These are phyloP conservation scores for Alternaria conjuncta DNA, from an alignment of 2,329 filamentous ascomycete genomes.

Conservation along the genomic window DNA sequence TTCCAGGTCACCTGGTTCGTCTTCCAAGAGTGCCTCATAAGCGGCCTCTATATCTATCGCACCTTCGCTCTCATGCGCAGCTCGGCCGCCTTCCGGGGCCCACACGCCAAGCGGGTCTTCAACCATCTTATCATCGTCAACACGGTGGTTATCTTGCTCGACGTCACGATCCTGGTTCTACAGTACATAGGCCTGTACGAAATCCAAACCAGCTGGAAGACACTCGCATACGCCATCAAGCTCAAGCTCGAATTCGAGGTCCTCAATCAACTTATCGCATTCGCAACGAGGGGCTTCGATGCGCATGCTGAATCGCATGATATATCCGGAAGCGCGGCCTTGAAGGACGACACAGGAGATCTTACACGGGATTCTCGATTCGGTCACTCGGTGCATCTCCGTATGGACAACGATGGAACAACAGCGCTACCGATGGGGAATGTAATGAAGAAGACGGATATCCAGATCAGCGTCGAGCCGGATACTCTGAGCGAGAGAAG, in stretches of 20 bases:
- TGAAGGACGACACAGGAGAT: neutral
- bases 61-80: conserved; percentile 52
- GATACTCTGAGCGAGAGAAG: neutral
- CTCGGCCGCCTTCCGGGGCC: conserved; percentile 10
- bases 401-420: conserved; percentile 18
- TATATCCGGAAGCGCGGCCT: neutral
- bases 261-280: conserved; percentile 48
- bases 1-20: conserved; percentile 51
- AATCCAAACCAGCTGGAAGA: conserved; percentile 43
- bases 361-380: neutral
- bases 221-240: conserved; percentile 52
- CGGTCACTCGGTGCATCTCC: conserved; percentile 16
- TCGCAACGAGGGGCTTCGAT: conserved; percentile 16
- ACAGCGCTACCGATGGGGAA: conserved; percentile 1
- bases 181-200: conserved; percentile 44
- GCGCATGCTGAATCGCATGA: neutral
- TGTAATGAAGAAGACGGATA: conserved; percentile 28
- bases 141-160: conserved; percentile 48
- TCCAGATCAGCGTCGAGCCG: conserved; percentile 20
- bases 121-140: conserved; percentile 48
- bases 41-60: conserved; percentile 58
- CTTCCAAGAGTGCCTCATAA: conserved; percentile 45
- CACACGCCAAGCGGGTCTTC: conserved; percentile 21
- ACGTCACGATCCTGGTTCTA: conserved; percentile 48
- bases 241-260: conserved; percentile 62